These are phyloP conservation scores for Yarrowia galli DNA, from an alignment of 1,139 yeast genomes.

Conservation along the genomic window DNA sequence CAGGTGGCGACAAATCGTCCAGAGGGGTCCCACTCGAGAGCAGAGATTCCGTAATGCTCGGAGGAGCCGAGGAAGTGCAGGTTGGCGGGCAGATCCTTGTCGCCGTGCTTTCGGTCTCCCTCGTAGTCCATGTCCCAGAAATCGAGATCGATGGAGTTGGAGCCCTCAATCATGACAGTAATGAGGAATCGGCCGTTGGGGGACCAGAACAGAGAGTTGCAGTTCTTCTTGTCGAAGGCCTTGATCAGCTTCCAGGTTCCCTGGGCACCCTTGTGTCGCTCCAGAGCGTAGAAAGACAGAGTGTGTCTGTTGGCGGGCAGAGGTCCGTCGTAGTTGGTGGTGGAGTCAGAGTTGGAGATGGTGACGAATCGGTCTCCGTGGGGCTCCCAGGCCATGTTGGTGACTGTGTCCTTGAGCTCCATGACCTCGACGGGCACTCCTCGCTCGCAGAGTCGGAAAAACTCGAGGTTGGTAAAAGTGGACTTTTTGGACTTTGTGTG, in stretches of 20 bases:
- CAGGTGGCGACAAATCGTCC: conserved; percentile 90
- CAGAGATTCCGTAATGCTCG: conserved; percentile 80
- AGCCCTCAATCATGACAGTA: conserved; percentile 68
- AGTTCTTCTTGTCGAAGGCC: conserved; percentile 65
- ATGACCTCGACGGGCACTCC: conserved; percentile 94
- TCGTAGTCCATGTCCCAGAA: conserved; percentile 88
- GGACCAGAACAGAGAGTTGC: conserved; percentile 84
- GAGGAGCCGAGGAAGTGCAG: conserved; percentile 70
- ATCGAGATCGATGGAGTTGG: conserved; percentile 67
- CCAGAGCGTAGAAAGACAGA: conserved; percentile 84
- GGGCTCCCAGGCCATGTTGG: conserved; percentile 97
- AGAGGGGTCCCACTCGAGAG: conserved; percentile 92
- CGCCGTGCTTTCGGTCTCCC: conserved; percentile 61
- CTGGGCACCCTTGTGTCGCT: conserved; percentile 56
- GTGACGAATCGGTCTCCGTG: conserved; percentile 83
- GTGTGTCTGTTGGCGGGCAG: conserved; percentile 75
- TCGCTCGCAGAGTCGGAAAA: conserved; percentile 85
- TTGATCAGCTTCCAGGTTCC: conserved; percentile 69
- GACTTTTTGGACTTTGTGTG: conserved; percentile 96
- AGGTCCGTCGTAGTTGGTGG: conserved; percentile 55
- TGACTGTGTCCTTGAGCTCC: conserved; percentile 88
- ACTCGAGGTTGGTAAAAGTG: conserved; percentile 88
- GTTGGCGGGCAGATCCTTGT: conserved; percentile 60
- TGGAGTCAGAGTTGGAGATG: conserved; percentile 59
- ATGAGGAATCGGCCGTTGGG: conserved; percentile 93